Percentiles rank a stretch among this genome's conserved stretches.
Evolutionary conservation across 306 rosid species (phyloP).

Genomic region (Luffa acutangula): DNA sequence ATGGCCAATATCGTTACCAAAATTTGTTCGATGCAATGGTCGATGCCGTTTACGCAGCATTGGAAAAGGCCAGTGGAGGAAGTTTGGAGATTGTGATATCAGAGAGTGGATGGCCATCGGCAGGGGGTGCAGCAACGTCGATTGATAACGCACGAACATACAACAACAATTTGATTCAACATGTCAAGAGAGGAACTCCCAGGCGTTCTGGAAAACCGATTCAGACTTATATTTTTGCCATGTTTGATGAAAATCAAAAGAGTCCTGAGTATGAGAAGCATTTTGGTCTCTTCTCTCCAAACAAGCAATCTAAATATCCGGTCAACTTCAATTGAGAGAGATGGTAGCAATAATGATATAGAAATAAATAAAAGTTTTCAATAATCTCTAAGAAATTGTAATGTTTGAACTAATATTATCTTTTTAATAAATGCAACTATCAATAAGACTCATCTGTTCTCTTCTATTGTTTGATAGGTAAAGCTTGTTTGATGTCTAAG

Average conservation of each 20-base stretch:
- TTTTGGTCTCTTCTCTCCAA: conserved; percentile 28
- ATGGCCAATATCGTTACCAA: background rate
- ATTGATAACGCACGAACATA: background rate
- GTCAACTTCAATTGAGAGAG: conserved; percentile 8
- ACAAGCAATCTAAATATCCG: conserved; percentile 11
- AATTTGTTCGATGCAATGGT: conserved; percentile 21
- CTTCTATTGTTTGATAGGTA: too few species aligned
- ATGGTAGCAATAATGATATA: background rate
- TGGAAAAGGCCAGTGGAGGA: conserved; percentile 22
- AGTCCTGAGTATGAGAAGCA: conserved; percentile 17
- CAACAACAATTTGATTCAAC: background rate
- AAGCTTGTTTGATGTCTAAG: too few species aligned
- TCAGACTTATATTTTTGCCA: background rate
- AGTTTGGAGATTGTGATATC: conserved; percentile 24
- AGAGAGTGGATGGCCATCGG: conserved; percentile 35
- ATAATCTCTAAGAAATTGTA: background rate
- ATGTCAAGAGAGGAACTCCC: background rate
- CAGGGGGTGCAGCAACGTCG: background rate
- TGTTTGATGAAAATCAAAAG: conserved; percentile 15
- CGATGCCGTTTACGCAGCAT: conserved; percentile 20
- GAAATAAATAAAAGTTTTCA: background rate
- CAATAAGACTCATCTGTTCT: too few species aligned
- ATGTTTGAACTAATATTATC: background rate
- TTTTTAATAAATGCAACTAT: background rate
- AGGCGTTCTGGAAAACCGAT: background rate